Conservation (phyloP, 192 early-diverging fungal genomes). For the Dissophora globulifera region DNA sequence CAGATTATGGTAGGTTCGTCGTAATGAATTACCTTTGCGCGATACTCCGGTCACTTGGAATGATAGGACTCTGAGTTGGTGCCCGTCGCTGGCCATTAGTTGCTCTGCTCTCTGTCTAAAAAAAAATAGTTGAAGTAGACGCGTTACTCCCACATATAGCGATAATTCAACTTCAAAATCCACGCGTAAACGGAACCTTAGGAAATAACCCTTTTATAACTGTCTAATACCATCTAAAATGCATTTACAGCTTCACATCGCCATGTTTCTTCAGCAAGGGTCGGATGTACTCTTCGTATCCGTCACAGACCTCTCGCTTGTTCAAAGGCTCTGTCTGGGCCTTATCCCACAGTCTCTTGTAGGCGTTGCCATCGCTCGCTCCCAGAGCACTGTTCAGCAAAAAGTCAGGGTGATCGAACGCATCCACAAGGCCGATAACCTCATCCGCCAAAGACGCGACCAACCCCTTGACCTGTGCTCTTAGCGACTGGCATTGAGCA, state of each 20-base stretch:
- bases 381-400: conserved; percentile 90
- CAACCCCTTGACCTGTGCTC: conserved; percentile 67
- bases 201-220: no score
- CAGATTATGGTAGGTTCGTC: no score
- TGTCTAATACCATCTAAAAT: no score
- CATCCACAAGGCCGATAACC: conserved; percentile 83
- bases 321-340: conserved; percentile 68
- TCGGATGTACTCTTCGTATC: conserved; percentile 47
- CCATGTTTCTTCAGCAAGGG: conserved; percentile 50
- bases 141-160: no score
- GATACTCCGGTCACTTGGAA: no score
- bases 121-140: no score
- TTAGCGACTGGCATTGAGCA: conserved; percentile 74
- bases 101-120: no score
- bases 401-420: conserved; percentile 89
- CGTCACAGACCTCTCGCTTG: conserved; percentile 33
- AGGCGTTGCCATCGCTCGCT: conserved; percentile 84
- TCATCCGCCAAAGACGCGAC: conserved; percentile 77
- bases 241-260: conserved; percentile 41
- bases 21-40: no score
- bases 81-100: no score
- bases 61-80: no score
- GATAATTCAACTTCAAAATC: no score
- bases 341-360: conserved; percentile 84
- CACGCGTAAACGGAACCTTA: no score